A percentile compares a stretch with the other conserved stretches of the same genome.
Evolutionary conservation across 1,139 yeast genomes (phyloP).

Genomic region (Meyerozyma carpophila): DNA sequence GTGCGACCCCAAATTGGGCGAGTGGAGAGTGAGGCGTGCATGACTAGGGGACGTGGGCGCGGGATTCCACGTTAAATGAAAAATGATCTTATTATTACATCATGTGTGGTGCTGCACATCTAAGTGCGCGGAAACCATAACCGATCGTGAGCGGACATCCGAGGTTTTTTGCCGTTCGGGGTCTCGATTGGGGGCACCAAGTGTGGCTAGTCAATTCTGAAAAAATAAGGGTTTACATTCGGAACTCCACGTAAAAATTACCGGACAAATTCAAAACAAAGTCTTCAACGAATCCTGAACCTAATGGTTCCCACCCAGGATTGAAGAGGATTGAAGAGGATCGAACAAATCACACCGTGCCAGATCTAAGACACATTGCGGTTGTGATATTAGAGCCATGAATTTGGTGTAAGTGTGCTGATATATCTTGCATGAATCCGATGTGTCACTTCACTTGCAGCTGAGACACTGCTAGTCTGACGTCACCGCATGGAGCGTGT

Average conservation of each 20-base stretch:
- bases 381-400: not conserved
- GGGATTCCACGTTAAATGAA: not conserved
- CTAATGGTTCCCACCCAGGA: too few relatives aligned
- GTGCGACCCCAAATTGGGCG: not conserved
- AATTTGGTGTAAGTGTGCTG: not conserved
- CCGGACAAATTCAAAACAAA: too few relatives aligned
- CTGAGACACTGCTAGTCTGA: not conserved
- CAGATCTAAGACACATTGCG: too few relatives aligned
- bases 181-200: not conserved
- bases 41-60: not conserved
- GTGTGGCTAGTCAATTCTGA: too few relatives aligned
- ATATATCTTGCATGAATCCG: not conserved
- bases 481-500: not conserved
- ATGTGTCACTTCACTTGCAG: not conserved
- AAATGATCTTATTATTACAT: not conserved
- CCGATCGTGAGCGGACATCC: not conserved
- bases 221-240: not conserved
- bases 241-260: not conserved
- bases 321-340: too few relatives aligned
- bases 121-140: not conserved
- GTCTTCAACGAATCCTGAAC: too few relatives aligned
- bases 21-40: not conserved
- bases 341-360: too few relatives aligned
- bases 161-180: not conserved
- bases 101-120: not conserved